Conservation (phyloP, 2,329 filamentous ascomycete genomes). For the Neofusicoccum sp. region DNA sequence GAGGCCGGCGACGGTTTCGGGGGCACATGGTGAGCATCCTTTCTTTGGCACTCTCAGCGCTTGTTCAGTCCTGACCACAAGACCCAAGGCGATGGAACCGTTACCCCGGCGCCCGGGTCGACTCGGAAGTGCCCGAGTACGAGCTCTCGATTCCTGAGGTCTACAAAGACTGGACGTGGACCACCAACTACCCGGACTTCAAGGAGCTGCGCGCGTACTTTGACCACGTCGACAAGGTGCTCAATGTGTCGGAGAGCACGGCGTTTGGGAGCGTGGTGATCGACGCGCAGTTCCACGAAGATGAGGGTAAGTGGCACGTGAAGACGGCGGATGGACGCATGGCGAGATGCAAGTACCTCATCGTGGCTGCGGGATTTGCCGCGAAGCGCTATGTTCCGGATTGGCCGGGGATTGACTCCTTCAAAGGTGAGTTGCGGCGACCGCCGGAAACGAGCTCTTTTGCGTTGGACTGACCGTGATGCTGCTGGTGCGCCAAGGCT, state of each 20-base stretch:
- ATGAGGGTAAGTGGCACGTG: slow-evolving; percentile 53
- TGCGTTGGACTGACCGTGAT: background rate
- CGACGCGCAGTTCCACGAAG: slow-evolving; percentile 54
- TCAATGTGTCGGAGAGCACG: slow-evolving; percentile 59
- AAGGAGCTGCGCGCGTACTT: slow-evolving; percentile 61
- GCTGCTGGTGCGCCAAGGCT: background rate
- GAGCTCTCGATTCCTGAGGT: slow-evolving; percentile 52
- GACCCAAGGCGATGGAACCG: slow-evolving; percentile 47
- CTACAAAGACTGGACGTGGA: slow-evolving; percentile 58
- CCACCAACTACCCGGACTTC: slow-evolving; percentile 54
- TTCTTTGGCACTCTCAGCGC: too few species aligned
- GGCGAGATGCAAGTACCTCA: slow-evolving; percentile 54
- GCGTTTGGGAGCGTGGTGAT: slow-evolving; percentile 60
- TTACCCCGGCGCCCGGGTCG: slow-evolving; percentile 50
- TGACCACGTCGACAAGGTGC: slow-evolving; percentile 59
- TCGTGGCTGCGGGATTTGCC: slow-evolving; percentile 60
- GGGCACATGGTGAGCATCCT: slow-evolving; percentile 38
- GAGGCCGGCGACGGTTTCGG: slow-evolving; percentile 45
- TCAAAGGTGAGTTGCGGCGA: slow-evolving; percentile 61
- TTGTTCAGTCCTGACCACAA: too few species aligned
- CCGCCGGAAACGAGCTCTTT: too few species aligned
- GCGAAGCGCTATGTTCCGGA: slow-evolving; percentile 63
- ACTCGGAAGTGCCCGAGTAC: slow-evolving; percentile 51
- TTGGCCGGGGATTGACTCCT: slow-evolving; percentile 61
- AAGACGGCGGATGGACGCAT: slow-evolving; percentile 55